phyloP scores from a whole-genome alignment of 1,139 yeast genomes.

The Taiozyma sp. region DNA sequence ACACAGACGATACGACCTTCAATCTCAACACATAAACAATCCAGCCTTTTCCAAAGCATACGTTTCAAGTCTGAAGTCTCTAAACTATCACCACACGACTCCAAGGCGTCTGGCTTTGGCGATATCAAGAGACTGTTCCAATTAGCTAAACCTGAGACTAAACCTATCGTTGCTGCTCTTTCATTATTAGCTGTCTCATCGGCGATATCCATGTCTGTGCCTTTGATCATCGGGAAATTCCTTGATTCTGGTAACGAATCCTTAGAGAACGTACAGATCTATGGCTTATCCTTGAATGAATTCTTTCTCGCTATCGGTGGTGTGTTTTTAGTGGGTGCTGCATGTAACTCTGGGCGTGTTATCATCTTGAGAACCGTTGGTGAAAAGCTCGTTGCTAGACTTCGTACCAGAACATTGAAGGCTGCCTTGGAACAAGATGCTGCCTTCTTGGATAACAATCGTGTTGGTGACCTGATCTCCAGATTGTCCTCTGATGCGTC shows the following conservation, averaged over 20 bases:
- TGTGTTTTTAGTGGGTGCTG: conserved; percentile 65
- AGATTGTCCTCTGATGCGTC: conserved; percentile 86
- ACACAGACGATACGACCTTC: not conserved
- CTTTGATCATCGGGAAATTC: conserved; percentile 77
- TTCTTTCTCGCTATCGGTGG: conserved; percentile 47
- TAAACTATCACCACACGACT: conserved; percentile 26
- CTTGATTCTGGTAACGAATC: conserved; percentile 43
- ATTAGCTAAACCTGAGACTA: conserved; percentile 47
- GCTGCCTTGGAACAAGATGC: conserved; percentile 83
- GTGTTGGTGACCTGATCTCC: conserved; percentile 91
- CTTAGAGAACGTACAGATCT: conserved; percentile 30
- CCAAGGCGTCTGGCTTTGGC: conserved; percentile 27
- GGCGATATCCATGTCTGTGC: conserved; percentile 67
- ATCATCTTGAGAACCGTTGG: conserved; percentile 74
- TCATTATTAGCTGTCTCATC: conserved; percentile 54
- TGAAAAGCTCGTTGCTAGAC: conserved; percentile 79
- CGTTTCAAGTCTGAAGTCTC: not conserved
- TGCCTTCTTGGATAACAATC: conserved; percentile 83
- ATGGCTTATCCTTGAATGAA: conserved; percentile 44
- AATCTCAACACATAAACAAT: not conserved
- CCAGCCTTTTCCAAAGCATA: not conserved
- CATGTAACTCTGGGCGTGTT: conserved; percentile 76
- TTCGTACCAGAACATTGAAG: conserved; percentile 72
- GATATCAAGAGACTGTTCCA: conserved; percentile 43
- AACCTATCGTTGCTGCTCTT: conserved; percentile 53